Evolutionary conservation across 352 stramenopile genomes (phyloP).

Genomic region (Saprolegnia diclina): DNA sequence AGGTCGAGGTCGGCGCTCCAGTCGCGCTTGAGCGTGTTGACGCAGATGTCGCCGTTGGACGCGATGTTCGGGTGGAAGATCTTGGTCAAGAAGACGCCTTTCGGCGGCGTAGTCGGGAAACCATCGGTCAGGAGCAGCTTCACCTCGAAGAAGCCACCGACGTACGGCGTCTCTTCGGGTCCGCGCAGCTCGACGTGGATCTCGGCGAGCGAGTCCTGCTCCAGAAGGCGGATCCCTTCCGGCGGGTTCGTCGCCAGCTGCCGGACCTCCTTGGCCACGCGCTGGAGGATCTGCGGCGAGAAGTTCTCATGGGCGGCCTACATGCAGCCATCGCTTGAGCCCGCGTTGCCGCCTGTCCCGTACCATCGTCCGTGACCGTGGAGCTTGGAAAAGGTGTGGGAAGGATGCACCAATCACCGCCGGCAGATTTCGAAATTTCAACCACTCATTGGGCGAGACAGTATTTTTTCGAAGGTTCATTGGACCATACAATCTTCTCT

Average conservation of each 20-base stretch:
- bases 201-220: slow-evolving; percentile 87
- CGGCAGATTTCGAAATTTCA: background rate
- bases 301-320: slow-evolving; percentile 59
- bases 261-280: slow-evolving; percentile 89
- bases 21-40: slow-evolving; percentile 99
- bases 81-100: slow-evolving; percentile 97
- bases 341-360: too few relatives aligned
- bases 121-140: slow-evolving; percentile 91
- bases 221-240: slow-evolving; percentile 90
- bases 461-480: slow-evolving; percentile 8
- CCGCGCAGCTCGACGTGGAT: slow-evolving; percentile 96
- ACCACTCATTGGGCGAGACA: background rate
- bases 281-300: slow-evolving; percentile 87
- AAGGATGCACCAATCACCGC: background rate
- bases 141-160: slow-evolving; percentile 93
- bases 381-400: background rate
- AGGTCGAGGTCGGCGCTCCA: slow-evolving; percentile 94
- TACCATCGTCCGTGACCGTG: background rate
- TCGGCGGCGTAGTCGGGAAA: slow-evolving; percentile 79
- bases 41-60: slow-evolving; percentile 96
- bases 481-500: slow-evolving; percentile 3
- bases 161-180: slow-evolving; percentile 96
- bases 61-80: slow-evolving; percentile 99
- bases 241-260: slow-evolving; percentile 85
- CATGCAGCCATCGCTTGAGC: too few relatives aligned